Evolutionary conservation across 2,329 filamentous ascomycete species (phyloP).

Genomic region (Aspergillus fructus): DNA sequence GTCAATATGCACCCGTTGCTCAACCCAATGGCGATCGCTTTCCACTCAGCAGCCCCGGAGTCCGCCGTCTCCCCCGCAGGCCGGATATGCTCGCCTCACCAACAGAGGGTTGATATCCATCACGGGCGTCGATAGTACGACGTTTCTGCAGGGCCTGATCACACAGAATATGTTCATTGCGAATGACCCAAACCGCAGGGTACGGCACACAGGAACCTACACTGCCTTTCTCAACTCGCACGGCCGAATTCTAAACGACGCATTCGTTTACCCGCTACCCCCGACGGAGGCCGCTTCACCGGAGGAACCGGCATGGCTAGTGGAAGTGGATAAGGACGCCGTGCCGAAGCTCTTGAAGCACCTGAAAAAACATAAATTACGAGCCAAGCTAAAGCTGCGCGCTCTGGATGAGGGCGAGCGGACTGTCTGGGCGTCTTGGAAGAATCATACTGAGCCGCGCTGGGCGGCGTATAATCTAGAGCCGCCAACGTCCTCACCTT

Average conservation of each 20-base stretch:
- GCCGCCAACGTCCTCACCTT: conserved; percentile 30
- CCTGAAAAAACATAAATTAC: conserved; percentile 80
- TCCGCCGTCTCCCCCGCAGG: conserved; percentile 37
- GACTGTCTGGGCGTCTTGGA: conserved; percentile 74
- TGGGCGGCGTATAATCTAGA: conserved; percentile 43
- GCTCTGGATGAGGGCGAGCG: conserved; percentile 65
- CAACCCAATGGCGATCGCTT: conserved; percentile 27
- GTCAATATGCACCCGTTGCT: conserved; percentile 32
- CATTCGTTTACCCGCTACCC: conserved; percentile 75
- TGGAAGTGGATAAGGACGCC: conserved; percentile 77
- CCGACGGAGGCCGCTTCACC: conserved; percentile 24
- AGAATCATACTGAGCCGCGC: conserved; percentile 45
- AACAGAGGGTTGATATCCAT: conserved; percentile 78
- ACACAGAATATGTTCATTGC: conserved; percentile 66
- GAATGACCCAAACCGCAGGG: conserved; percentile 37
- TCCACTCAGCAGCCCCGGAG: conserved; percentile 23
- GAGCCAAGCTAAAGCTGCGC: conserved; percentile 72
- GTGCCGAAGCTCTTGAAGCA: conserved; percentile 65
- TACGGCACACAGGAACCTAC: conserved; percentile 62
- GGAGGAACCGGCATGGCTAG: conserved; percentile 58
- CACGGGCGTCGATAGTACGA: conserved; percentile 73
- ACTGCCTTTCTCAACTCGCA: conserved; percentile 81
- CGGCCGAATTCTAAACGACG: conserved; percentile 82
- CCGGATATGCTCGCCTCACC: conserved; percentile 57
- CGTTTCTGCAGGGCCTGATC: conserved; percentile 84